These are phyloP conservation scores for Fusarium sp. DNA, from an alignment of 2,329 filamentous ascomycete species.

Conservation along the genomic window DNA sequence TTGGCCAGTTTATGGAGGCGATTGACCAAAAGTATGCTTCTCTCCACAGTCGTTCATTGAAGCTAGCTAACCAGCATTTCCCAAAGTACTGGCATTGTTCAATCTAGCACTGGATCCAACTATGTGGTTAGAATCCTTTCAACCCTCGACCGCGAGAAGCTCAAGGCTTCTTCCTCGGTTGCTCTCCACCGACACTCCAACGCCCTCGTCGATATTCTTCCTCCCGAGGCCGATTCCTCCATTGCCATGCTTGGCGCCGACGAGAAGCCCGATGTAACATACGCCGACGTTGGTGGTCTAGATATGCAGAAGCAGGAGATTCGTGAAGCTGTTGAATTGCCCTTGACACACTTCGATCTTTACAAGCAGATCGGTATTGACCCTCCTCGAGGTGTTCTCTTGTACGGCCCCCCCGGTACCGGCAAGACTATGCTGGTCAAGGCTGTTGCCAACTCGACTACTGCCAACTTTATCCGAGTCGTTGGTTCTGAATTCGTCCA, in stretches of 20 bases:
- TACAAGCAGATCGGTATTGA: constrained; percentile 99
- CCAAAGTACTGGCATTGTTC: constrained; percentile 93
- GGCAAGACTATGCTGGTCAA: constrained; percentile 99
- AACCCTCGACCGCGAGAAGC: constrained; percentile 95
- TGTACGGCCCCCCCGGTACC: constrained; percentile 95
- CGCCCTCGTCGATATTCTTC: constrained; percentile 96
- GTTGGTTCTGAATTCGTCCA: constrained; percentile 99
- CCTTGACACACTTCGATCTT: constrained; percentile 95
- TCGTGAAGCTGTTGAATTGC: constrained; percentile 94
- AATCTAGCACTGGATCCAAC: constrained; percentile 98
- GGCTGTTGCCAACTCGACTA: constrained; percentile 97
- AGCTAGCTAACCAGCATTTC: constrained; percentile 10
- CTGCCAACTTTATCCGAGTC: constrained; percentile 97
- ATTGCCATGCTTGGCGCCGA: constrained; percentile 97
- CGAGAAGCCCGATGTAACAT: constrained; percentile 98
- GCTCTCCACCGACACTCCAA: constrained; percentile 98
- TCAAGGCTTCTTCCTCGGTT: constrained; percentile 97
- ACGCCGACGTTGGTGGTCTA: constrained; percentile 95
- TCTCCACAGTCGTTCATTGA: constrained; percentile 2
- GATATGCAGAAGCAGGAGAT: constrained; percentile 99
- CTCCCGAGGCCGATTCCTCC: constrained; percentile 97
- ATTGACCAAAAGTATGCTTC: constrained; percentile 93
- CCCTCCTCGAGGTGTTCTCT: constrained; percentile 92
- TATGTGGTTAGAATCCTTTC: constrained; percentile 99
- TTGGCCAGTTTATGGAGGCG: constrained; percentile 99